phyloP scores from a whole-genome alignment of 768 basidiomycete genomes.

The Mycena rebaudengoi region DNA sequence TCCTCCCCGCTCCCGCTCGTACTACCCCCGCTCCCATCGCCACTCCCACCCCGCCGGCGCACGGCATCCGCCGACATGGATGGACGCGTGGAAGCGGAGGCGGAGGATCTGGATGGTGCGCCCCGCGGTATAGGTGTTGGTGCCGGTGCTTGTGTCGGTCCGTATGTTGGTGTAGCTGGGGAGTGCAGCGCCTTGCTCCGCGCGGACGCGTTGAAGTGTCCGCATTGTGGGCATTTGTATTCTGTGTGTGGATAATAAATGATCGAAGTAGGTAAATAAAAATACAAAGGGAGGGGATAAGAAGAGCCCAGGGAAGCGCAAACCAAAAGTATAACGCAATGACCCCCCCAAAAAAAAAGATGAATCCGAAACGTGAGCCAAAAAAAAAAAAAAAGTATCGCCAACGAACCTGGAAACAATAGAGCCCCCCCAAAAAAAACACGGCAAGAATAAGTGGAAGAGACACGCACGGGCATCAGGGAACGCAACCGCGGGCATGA shows the following conservation, averaged over 20 bases:
- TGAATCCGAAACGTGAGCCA: no score
- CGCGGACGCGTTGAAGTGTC: conserved; percentile 74
- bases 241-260: no score
- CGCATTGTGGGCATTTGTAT: conserved; percentile 88
- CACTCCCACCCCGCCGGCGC: neutral
- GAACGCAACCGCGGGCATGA: conserved; percentile 85
- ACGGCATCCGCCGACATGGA: neutral
- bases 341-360: no score
- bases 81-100: neutral
- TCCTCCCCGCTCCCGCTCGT: neutral
- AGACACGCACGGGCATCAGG: conserved; percentile 78
- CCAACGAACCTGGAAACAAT: no score
- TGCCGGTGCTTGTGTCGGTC: conserved; percentile 25
- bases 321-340: no score
- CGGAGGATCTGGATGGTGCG: neutral
- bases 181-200: conserved; percentile 45
- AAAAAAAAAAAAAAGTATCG: neutral
- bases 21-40: no score
- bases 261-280: no score
- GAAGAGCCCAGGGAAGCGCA: no score
- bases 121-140: neutral
- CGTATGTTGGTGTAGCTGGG: no score
- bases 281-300: no score
- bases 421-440: no score
- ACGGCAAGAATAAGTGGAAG: neutral